These are phyloP conservation scores for Senecio squalidus DNA, from an alignment of 140 eudicot species.

Conservation along the genomic window DNA sequence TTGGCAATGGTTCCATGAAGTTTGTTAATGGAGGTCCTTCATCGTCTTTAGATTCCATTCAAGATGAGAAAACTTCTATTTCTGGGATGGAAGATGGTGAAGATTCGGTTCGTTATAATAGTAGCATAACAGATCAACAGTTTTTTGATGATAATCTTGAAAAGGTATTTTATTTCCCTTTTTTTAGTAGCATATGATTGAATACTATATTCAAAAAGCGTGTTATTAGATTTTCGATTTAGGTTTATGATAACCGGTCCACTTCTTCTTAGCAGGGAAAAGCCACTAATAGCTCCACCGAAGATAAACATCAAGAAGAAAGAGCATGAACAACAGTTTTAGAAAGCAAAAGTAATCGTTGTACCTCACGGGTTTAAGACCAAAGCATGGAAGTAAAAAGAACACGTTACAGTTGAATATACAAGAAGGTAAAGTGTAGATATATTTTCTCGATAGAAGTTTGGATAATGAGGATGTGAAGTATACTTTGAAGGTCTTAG, in stretches of 20 bases:
- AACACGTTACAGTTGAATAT: constrained; percentile 4
- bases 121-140: constrained; percentile 25
- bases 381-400: constrained; percentile 15
- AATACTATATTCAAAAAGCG: too few relatives aligned
- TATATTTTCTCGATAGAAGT: constrained; percentile 14
- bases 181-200: too few relatives aligned
- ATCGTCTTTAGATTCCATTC: constrained; percentile 25
- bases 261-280: constrained; percentile 23
- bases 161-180: constrained; percentile 31
- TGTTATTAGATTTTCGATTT: neutral
- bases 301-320: constrained; percentile 29
- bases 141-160: constrained; percentile 33
- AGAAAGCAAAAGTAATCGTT: neutral
- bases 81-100: constrained; percentile 24
- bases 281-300: constrained; percentile 13
- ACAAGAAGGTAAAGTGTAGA: constrained; percentile 22
- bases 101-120: constrained; percentile 19
- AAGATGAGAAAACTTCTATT: constrained; percentile 19
- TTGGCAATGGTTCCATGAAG: constrained; percentile 11
- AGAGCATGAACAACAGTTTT: constrained; percentile 12
- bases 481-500: neutral
- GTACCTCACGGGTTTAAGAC: neutral
- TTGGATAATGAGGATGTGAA: neutral
- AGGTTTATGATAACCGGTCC: neutral
- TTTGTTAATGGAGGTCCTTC: constrained; percentile 36